Conservation (phyloP, 2,329 filamentous ascomycete species). For the Rutstroemia sydowiana region DNA sequence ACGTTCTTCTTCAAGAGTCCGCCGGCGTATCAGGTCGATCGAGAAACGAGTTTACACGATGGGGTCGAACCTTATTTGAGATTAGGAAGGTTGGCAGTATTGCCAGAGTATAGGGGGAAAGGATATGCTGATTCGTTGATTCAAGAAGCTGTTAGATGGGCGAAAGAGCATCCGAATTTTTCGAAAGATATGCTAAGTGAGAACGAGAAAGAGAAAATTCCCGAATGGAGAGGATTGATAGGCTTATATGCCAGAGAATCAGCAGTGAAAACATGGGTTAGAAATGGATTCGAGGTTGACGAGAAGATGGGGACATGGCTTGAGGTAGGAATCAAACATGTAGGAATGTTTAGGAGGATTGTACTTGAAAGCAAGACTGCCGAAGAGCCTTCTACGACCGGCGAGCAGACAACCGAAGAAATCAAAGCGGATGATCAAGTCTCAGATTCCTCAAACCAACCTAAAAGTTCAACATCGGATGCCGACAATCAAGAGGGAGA, state of each 20-base stretch:
- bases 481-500: no score
- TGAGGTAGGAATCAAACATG: constrained; percentile 78
- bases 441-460: no score
- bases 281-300: constrained; percentile 68
- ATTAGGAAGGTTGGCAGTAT: constrained; percentile 68
- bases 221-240: constrained; percentile 66
- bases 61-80: constrained; percentile 72
- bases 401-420: neutral
- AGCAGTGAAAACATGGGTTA: constrained; percentile 58
- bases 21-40: constrained; percentile 19
- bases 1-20: neutral
- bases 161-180: constrained; percentile 50
- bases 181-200: constrained; percentile 37
- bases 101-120: constrained; percentile 56
- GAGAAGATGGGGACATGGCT: constrained; percentile 67
- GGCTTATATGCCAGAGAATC: constrained; percentile 71
- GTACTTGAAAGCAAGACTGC: neutral
- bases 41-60: constrained; percentile 45
- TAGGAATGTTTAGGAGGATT: constrained; percentile 62
- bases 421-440: neutral
- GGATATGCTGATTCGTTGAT: constrained; percentile 61
- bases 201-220: constrained; percentile 30
- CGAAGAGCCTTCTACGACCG: neutral
- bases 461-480: no score
- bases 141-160: constrained; percentile 60